A percentile compares a stretch with the other conserved stretches of the same genome.
phyloP scores from a whole-genome alignment of 345 rosid genomes.

The Melaleuca quinquenervia region DNA sequence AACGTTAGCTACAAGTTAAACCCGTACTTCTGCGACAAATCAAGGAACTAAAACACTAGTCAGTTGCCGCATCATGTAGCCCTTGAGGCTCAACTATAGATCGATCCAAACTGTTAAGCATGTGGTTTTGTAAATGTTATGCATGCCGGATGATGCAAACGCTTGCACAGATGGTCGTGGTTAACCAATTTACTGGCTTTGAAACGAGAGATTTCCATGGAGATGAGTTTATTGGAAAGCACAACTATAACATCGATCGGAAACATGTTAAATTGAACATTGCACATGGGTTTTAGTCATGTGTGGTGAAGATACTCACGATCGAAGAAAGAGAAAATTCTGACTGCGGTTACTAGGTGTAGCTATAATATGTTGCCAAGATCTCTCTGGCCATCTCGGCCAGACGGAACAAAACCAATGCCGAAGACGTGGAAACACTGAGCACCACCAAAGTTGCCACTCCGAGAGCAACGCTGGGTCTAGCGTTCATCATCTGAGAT shows the following conservation, averaged over 20 bases:
- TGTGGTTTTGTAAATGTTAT: neutral
- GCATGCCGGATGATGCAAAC: neutral
- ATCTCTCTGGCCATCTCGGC: neutral
- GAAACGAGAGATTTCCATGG: neutral
- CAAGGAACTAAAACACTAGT: neutral
- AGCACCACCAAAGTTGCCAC: conserved; percentile 3
- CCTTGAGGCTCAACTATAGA: neutral
- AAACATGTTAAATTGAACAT: neutral
- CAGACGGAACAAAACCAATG: neutral
- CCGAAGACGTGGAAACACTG: conserved; percentile 9
- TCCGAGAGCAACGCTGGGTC: conserved; percentile 38
- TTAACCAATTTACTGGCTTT: neutral
- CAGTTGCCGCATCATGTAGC: neutral
- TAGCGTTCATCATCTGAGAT: conserved; percentile 19
- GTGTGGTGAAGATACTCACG: neutral
- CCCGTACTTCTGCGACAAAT: neutral
- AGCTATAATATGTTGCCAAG: neutral
- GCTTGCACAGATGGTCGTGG: neutral
- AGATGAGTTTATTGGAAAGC: neutral
- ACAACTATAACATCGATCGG: neutral
- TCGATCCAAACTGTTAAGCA: neutral
- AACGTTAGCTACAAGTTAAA: neutral
- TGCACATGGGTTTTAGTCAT: neutral
- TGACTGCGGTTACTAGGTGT: neutral
- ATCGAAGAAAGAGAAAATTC: neutral